phyloP scores from a whole-genome alignment of 768 basidiomycete genomes.

The Podaxis sp. region DNA sequence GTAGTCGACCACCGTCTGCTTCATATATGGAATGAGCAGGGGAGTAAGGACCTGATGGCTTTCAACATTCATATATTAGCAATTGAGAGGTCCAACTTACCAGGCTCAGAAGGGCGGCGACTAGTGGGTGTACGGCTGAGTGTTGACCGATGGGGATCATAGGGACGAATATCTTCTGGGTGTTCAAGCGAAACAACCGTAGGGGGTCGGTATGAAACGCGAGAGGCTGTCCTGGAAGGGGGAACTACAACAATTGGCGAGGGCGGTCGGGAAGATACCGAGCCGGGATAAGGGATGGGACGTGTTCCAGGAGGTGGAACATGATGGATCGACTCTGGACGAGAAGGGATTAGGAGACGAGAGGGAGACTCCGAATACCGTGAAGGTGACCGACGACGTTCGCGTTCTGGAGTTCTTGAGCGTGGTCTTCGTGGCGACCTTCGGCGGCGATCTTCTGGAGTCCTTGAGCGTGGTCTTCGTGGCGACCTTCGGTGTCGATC shows the following conservation, averaged over 20 bases:
- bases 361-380: conserved; percentile 17
- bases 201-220: conserved; percentile 22
- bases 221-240: conserved; percentile 15
- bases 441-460: background rate
- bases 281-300: conserved; percentile 7
- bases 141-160: conserved; percentile 6
- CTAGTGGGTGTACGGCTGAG: conserved; percentile 14
- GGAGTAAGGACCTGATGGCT: conserved; percentile 6
- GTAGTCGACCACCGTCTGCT: conserved; percentile 3
- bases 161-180: conserved; percentile 15
- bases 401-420: conserved; percentile 10
- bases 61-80: background rate
- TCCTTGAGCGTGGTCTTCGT: background rate
- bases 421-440: conserved; percentile 3
- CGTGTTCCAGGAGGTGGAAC: conserved; percentile 7
- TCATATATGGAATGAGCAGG: conserved; percentile 16
- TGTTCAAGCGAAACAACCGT: conserved; percentile 24
- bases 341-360: conserved; percentile 27
- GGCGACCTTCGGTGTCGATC: background rate
- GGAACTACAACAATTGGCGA: conserved; percentile 24
- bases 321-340: conserved; percentile 27
- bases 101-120: background rate
- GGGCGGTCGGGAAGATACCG: conserved; percentile 6
- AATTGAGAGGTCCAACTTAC: background rate
- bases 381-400: background rate